Evolutionary conservation across 495 filamentous ascomycete species (phyloP), one percentile per base, ranked within the genome.

Genomic region (Pyronema domesticum): DNA sequence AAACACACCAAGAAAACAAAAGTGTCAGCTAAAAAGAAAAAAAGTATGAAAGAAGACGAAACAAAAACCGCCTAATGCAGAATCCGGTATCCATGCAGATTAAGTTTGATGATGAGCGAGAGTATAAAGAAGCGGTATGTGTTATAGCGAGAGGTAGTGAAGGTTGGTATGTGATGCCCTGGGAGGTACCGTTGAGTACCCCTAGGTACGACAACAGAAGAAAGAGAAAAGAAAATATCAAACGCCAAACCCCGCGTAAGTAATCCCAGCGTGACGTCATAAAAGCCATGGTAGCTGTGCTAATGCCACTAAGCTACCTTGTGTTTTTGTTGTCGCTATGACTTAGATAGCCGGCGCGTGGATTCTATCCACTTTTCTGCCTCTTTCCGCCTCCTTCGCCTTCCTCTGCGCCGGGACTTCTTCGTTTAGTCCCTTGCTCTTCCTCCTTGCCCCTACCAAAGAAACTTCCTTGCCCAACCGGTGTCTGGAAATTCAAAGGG

Each of bases 401-500:
- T 13, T 61, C 57, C 40, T 65, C 61, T 7, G 58, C 59, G 36
- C 59, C 70, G 35, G 67, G 66, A 48, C 15, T 65, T 65, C 55
- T 71, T 70, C 49, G 66, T 62, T 58, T 48, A 5, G 50, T 42
- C 37, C n/a, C 14, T 40, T 43, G 36, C 35, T 18, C 70, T 70
- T 35, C 66, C 9, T 72, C 71, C 45, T 68, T 66, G n/a, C 65
- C 60, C 50, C 65, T 60, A 46, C 70, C 72, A 54, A 68, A 67
- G 9, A 68, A 65, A 33, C 63, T 63, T 60, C 68, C 55, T 17
- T 77, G 75, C 0, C 79, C 78, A 6, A 94, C 77, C 14, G 91
- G 91, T 5, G 91, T 96, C 34, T 82, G 83, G 68, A 94, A 95
- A 56, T 84, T 93, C 45, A 95, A 69, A 8, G 91, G 91, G 66